Base-by-base conservation (phyloP, 768 basidiomycete species). In the Postia placenta region DNA sequence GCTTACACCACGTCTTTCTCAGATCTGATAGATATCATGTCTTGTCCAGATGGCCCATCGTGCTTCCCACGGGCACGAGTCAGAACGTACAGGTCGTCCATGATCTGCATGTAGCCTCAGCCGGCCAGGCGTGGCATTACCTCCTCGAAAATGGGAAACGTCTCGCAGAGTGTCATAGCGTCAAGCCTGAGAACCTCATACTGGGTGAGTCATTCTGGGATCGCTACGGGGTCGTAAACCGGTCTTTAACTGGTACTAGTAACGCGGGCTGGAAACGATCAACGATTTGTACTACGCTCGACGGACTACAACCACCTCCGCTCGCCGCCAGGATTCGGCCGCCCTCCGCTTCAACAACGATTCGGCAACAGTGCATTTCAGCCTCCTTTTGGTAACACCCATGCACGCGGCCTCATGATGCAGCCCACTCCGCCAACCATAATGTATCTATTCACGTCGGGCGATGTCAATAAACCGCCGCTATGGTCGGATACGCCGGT, bases 381-480 rank as follows among this genome's bases (percentile, higher is more conserved):
- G 4, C 12, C 44, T 15, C 1, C 36, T 23, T 43, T 19, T 24
- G 24, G 17, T 47, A 42, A 15, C 45, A 35, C 15, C 4, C 45
- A 40, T 38, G 20, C 24, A 1, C 36, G 19, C 15, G 30, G 30
- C 17, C 44, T 44, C n/a, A 36, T 28, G 3, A 17, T n/a, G 28
- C 36, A 5, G 20, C 45, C 46, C 62, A 12, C 48, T 25, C 12
- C 46, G 52, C 33, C 63, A 64, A 39, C 62, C 5, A 63, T 75
- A 30, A 60, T 70, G 48, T 76, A 75, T 43, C 60, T 75, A 24
- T 68, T 74, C 45, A 75, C 75, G 0, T 70, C 74, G 0, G 49
- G 54, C 17, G 56, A 60, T 28, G 53, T 68, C 15, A 56, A 53
- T 2, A 61, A 66, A 35, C 57, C 62, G 43, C 69, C 75, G 0